Conservation (phyloP, 176 grass and related monocot genomes). For the Echinochloa phyllopogon region DNA sequence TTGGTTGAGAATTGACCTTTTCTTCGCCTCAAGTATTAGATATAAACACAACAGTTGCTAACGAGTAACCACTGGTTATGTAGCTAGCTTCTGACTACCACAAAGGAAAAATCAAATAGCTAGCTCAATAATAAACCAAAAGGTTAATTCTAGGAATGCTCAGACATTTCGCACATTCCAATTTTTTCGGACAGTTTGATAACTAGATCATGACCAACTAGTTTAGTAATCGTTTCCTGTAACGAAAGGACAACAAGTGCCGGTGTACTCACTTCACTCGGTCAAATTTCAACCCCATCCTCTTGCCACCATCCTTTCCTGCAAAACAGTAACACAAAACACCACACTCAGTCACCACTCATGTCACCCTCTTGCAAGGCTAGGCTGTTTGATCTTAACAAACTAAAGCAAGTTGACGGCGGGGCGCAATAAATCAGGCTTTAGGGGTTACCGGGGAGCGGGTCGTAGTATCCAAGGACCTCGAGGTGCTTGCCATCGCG, state of each 20-base stretch:
- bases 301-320: conserved; percentile 73
- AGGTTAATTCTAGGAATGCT: neutral
- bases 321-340: neutral
- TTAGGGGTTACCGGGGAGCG: conserved; percentile 37
- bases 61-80: neutral
- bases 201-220: neutral
- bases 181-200: neutral
- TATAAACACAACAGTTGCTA: neutral
- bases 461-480: conserved; percentile 67
- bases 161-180: neutral
- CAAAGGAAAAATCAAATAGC: neutral
- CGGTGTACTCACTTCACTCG: conserved; percentile 62
- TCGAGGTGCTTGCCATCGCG: conserved; percentile 64
- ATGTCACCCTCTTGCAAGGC: neutral
- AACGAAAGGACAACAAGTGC: neutral
- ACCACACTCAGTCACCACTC: neutral
- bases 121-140: neutral
- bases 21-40: neutral
- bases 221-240: neutral
- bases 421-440: neutral
- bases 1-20: neutral
- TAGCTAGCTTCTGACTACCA: neutral
- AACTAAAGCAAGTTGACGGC: neutral
- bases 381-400: neutral
- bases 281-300: conserved; percentile 80